These are phyloP conservation scores for Gracilaria caudata DNA, from an alignment of 23 red algal species.

Conservation along the genomic window DNA sequence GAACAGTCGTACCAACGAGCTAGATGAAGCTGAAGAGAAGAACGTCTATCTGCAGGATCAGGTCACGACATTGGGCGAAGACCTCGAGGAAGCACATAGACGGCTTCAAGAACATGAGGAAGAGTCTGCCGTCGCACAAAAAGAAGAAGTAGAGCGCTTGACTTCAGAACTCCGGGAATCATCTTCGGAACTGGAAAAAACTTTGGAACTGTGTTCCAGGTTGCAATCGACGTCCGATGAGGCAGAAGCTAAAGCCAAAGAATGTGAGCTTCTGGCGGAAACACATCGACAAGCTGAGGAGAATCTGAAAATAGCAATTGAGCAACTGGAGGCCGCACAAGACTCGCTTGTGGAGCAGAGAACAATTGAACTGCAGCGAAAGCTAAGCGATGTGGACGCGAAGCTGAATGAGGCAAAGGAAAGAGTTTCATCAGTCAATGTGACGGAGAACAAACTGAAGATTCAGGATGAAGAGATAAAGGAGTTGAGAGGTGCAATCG, in stretches of 20 bases:
- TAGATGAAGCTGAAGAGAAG: conserved; percentile 80
- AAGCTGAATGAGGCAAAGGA: conserved; percentile 5
- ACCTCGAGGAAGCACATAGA: conserved; percentile 61
- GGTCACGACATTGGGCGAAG: conserved; percentile 56
- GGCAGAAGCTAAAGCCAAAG: conserved; percentile 42
- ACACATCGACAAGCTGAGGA: conserved; percentile 69
- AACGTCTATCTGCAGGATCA: conserved; percentile 65
- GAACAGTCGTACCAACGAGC: conserved; percentile 51
- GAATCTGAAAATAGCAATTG: conserved; percentile 73
- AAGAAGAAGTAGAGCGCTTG: conserved; percentile 52
- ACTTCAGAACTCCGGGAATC: conserved; percentile 27
- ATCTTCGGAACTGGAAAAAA: conserved; percentile 30
- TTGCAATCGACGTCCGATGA: conserved; percentile 9
- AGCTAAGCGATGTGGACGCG: conserved; percentile 23
- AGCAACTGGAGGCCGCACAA: conserved; percentile 63
- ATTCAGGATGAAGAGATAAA: conserved; percentile 66
- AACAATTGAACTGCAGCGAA: conserved; percentile 58
- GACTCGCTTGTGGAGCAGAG: conserved; percentile 32
- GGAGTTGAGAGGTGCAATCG: conserved; percentile 62
- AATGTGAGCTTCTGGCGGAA: conserved; percentile 53
- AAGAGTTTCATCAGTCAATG: not conserved
- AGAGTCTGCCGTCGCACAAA: conserved; percentile 45
- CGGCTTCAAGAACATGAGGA: conserved; percentile 45
- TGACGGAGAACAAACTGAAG: conserved; percentile 42
- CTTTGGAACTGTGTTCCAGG: conserved; percentile 25